phyloP scores from a whole-genome alignment of 2,329 filamentous ascomycete species.

The Curvularia sp. region DNA sequence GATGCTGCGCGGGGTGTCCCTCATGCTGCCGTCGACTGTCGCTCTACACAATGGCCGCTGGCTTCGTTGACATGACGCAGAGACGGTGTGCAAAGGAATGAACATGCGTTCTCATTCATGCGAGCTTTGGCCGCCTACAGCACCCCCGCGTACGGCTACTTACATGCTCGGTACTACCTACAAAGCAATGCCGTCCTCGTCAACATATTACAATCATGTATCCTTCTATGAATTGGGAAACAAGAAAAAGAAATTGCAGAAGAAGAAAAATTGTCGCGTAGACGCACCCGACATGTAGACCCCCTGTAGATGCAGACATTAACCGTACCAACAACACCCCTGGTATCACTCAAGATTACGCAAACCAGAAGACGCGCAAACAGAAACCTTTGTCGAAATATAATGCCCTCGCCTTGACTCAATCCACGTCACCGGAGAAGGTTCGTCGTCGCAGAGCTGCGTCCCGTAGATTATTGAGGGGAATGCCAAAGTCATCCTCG shows the following conservation, averaged over 20 bases:
- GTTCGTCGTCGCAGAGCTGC: constrained; percentile 30
- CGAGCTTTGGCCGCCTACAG: neutral
- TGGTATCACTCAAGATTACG: constrained; percentile 29
- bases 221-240: neutral
- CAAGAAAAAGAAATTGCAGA: constrained; percentile 4
- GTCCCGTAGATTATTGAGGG: constrained; percentile 46
- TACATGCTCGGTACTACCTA: neutral
- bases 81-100: constrained; percentile 13
- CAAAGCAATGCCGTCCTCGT: constrained; percentile 5
- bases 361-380: constrained; percentile 9
- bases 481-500: constrained; percentile 65
- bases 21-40: neutral
- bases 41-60: neutral
- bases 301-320: constrained; percentile 31
- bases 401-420: constrained; percentile 1
- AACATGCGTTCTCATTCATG: constrained; percentile 12
- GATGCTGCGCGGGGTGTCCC: neutral
- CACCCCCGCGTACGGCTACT: no score
- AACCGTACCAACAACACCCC: constrained; percentile 23
- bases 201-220: constrained; percentile 32
- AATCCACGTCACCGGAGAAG: constrained; percentile 39
- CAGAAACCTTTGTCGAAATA: constrained; percentile 10
- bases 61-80: neutral
- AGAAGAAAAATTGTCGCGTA: constrained; percentile 17
- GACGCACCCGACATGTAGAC: constrained; percentile 23